Conservation (phyloP, 306 rosid genomes). For the Adenanthera pavonina region DNA sequence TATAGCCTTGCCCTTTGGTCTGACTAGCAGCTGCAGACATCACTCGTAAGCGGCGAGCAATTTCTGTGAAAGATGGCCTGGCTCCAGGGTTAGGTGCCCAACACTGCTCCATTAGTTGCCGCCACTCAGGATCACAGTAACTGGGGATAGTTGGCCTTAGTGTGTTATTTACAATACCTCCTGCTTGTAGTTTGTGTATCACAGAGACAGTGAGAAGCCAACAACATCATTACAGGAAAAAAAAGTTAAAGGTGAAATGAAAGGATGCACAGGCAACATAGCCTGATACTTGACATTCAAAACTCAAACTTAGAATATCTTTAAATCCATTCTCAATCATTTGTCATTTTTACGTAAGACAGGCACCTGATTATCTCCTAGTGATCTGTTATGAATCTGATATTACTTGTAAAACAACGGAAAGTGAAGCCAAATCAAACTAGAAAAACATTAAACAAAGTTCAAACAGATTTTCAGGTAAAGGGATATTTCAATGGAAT, state of each 20-base stretch:
- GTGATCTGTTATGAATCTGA: constrained; percentile 1
- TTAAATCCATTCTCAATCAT: constrained; percentile 3
- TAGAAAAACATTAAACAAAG: neutral
- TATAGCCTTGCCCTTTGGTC: constrained; percentile 76
- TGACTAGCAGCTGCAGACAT: constrained; percentile 79
- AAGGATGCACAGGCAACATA: constrained; percentile 21
- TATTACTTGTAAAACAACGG: neutral
- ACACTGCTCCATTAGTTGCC: constrained; percentile 89
- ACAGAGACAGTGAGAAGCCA: constrained; percentile 15
- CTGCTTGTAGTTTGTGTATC: constrained; percentile 47
- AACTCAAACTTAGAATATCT: neutral
- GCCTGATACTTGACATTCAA: neutral
- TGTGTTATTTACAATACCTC: constrained; percentile 93
- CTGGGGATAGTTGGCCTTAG: constrained; percentile 89
- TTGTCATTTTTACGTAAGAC: neutral
- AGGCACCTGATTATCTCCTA: neutral
- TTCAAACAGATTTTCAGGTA: neutral
- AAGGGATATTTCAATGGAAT: neutral
- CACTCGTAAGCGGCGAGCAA: constrained; percentile 73
- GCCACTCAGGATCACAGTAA: constrained; percentile 85
- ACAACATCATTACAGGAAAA: constrained; percentile 4
- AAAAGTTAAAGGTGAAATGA: neutral
- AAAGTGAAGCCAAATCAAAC: neutral
- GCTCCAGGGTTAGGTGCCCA: constrained; percentile 93
- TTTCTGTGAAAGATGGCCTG: constrained; percentile 95